phyloP scores from a whole-genome alignment of 2,329 filamentous ascomycete species.

The Colletotrichum kahawae region DNA sequence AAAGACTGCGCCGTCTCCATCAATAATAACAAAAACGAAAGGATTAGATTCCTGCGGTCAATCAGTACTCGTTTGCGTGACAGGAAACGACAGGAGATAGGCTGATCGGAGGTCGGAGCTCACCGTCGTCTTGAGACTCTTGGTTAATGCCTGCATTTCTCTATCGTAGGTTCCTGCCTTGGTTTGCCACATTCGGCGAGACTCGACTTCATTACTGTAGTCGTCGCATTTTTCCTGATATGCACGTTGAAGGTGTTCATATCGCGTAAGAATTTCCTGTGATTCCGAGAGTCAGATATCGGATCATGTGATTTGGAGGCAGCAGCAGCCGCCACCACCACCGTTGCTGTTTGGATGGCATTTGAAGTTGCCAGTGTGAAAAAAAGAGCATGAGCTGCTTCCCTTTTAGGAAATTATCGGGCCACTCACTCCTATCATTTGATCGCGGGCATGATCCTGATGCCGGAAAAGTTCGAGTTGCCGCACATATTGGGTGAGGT shows the following conservation, averaged over 20 bases:
- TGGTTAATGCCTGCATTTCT: slow-evolving; percentile 11
- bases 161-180: slow-evolving; percentile 10
- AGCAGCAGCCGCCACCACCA: background rate
- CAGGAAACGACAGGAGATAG: background rate
- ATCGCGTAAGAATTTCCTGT: slow-evolving; percentile 6
- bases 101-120: background rate
- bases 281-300: background rate
- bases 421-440: slow-evolving; percentile 15
- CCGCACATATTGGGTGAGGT: slow-evolving; percentile 1
- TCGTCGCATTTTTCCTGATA: slow-evolving; percentile 24
- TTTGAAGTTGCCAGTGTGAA: background rate
- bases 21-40: slow-evolving; percentile 38
- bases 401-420: background rate
- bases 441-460: slow-evolving; percentile 9
- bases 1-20: slow-evolving; percentile 41
- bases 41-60: slow-evolving; percentile 32
- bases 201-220: slow-evolving; percentile 25
- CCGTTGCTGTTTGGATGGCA: background rate
- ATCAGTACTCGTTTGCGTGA: background rate
- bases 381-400: background rate
- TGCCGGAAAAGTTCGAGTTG: slow-evolving; percentile 15
- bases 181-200: slow-evolving; percentile 24
- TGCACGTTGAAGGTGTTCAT: background rate
- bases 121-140: slow-evolving; percentile 13
- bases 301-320: background rate